Evolutionary conservation across 805 yeast genomes (phyloP).

Genomic region (Nakazawaea pomicola): DNA sequence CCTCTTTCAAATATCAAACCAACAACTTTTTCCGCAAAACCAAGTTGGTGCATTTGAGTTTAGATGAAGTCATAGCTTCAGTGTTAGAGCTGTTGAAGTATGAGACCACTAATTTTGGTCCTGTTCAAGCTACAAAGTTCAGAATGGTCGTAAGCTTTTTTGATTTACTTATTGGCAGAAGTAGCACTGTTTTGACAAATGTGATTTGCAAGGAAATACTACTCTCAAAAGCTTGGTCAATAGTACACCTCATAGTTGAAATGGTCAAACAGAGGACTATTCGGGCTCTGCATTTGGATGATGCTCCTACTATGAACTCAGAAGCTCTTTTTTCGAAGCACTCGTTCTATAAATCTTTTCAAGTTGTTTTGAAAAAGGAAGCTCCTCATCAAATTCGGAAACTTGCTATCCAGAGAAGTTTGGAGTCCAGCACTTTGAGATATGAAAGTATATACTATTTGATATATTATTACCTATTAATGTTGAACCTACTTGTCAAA

Average conservation of each 20-base stretch:
- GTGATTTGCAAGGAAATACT: too few species aligned
- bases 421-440: neutral
- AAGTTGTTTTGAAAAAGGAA: too few species aligned
- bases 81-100: constrained; percentile 5
- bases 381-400: too few species aligned
- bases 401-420: too few species aligned
- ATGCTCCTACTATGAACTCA: too few species aligned
- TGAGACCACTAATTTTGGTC: neutral
- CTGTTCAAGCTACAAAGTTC: constrained; percentile 2
- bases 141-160: constrained; percentile 3
- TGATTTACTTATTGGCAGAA: neutral
- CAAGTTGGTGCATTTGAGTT: neutral
- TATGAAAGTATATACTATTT: constrained; percentile 2
- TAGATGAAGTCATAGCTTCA: neutral
- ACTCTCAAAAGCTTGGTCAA: too few species aligned
- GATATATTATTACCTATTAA: constrained; percentile 2
- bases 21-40: neutral
- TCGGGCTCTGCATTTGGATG: too few species aligned
- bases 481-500: neutral
- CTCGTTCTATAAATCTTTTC: too few species aligned
- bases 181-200: neutral
- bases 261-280: too few species aligned
- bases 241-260: too few species aligned
- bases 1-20: neutral
- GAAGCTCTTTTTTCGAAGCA: too few species aligned